Conservation (phyloP, 2,329 filamentous ascomycete genomes). For the Sclerotiophoma versabilis region DNA sequence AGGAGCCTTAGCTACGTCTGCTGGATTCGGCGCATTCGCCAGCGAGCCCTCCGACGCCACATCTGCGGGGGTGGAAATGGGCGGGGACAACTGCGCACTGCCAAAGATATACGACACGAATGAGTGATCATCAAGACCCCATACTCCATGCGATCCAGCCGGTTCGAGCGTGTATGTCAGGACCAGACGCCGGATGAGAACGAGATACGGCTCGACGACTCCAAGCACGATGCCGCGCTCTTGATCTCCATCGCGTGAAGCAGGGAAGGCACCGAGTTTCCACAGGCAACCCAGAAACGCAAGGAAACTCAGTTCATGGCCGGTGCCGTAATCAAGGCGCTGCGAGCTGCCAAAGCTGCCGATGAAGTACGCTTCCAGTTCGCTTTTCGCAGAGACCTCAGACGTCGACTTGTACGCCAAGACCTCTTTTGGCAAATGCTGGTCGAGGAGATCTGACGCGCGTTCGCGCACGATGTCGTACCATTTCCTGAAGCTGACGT, state of each 20-base stretch:
- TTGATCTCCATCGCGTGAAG: constrained; percentile 61
- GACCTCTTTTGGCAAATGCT: constrained; percentile 62
- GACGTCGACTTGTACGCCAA: constrained; percentile 44
- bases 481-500: constrained; percentile 89
- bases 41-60: constrained; percentile 83
- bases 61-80: constrained; percentile 63
- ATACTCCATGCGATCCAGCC: constrained; percentile 94
- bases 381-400: constrained; percentile 62
- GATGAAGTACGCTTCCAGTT: constrained; percentile 80
- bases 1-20: constrained; percentile 62
- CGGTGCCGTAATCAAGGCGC: constrained; percentile 92
- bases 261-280: constrained; percentile 82
- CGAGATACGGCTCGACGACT: constrained; percentile 85
- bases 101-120: constrained; percentile 96
- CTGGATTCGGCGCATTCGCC: constrained; percentile 70
- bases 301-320: constrained; percentile 93
- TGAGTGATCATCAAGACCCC: constrained; percentile 97
- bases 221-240: constrained; percentile 84
- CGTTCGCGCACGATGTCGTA: constrained; percentile 70
- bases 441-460: constrained; percentile 62
- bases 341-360: constrained; percentile 89
- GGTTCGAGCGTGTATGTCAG: constrained; percentile 92
- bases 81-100: constrained; percentile 84
- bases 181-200: constrained; percentile 81
- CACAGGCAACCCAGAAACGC: constrained; percentile 90